Evolutionary conservation across 1,284 basidiomycete genomes (phyloP), one percentile per base, ranked within the genome.

Genomic region (Xanthoconium separans): DNA sequence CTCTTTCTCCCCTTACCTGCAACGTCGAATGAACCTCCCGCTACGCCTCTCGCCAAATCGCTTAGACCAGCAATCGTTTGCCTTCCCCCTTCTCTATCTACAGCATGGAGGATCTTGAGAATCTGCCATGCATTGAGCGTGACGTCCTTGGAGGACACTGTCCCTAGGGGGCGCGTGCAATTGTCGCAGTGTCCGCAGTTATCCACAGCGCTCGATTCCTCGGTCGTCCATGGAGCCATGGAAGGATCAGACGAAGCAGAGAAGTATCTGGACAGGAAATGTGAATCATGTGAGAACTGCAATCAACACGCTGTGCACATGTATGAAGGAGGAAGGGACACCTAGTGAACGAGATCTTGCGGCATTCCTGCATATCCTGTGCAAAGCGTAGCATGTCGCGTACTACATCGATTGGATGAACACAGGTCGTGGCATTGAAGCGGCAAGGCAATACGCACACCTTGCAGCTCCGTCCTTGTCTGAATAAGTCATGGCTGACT

Each of bases 121-220:
- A 91, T 74, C 65, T 88, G 84, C 88, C 91, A 95, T 11, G 88
- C 79, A 44, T 85, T 81, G 1, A 85, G 56, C 1, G 91, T 90
- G 29, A 88, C 84, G 61, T 94, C 88, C 54, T 75, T 71, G 27
- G 73, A 70, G 15, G 79, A 74, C 54, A 89, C 67, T 3, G 75
- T 73, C 0, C 77, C 79, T 5, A 78, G 73, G 18, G 77, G 62
- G 39, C 90, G 82, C n/a, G 70, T 80, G 70, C 93, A 95, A 68
- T 97, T 98, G 73, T 98, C 95, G 73, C 95, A 97, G 65, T 92
- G 88, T 0, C 88, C 89, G 63, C 95, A 98, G 4, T 70, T 77
- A 18, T 81, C 77, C 34, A 83, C 76, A 7, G 83, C 83, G 52
- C 80, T 78, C 5, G 78, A 75, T 39, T 84, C 81, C 27, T 77